These are phyloP conservation scores for Physaria fendleri DNA, from an alignment of 345 rosid genomes.

Conservation along the genomic window DNA sequence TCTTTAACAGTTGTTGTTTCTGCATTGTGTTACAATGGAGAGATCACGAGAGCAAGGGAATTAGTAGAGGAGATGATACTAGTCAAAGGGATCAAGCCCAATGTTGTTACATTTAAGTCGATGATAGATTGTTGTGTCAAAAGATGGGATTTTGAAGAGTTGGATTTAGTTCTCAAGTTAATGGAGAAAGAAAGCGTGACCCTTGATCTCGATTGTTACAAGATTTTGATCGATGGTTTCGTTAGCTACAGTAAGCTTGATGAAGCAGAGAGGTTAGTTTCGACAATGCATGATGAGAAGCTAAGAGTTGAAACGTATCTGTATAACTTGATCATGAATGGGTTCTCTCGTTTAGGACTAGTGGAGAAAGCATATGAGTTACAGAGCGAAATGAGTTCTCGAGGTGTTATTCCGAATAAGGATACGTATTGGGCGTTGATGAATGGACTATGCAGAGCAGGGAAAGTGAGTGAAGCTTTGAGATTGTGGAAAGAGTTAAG, in stretches of 20 bases:
- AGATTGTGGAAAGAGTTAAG: constrained; percentile 30
- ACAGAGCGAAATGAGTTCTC: constrained; percentile 33
- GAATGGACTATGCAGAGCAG: constrained; percentile 35
- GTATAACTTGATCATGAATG: constrained; percentile 40
- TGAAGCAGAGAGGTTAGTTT: constrained; percentile 41
- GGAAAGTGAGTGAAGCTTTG: constrained; percentile 34
- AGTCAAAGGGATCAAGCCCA: constrained; percentile 34
- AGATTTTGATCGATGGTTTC: constrained; percentile 40
- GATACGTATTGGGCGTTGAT: constrained; percentile 44
- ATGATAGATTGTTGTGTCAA: constrained; percentile 44
- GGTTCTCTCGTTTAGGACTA: constrained; percentile 28
- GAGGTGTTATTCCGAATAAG: constrained; percentile 31
- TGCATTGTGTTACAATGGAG: constrained; percentile 42
- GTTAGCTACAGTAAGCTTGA: constrained; percentile 39
- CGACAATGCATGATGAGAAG: constrained; percentile 39
- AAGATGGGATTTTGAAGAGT: constrained; percentile 50
- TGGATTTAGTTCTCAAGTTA: constrained; percentile 35
- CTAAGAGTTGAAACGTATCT: constrained; percentile 36
- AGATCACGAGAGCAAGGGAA: constrained; percentile 39
- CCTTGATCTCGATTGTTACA: constrained; percentile 33
- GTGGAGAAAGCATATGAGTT: constrained; percentile 30
- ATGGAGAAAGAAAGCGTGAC: constrained; percentile 39
- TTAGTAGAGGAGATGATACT: constrained; percentile 36
- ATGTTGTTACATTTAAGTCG: constrained; percentile 37
- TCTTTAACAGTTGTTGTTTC: constrained; percentile 39